Base-by-base conservation (phyloP, 2,329 filamentous ascomycete species). In the Chalaropsis thielavioides region DNA sequence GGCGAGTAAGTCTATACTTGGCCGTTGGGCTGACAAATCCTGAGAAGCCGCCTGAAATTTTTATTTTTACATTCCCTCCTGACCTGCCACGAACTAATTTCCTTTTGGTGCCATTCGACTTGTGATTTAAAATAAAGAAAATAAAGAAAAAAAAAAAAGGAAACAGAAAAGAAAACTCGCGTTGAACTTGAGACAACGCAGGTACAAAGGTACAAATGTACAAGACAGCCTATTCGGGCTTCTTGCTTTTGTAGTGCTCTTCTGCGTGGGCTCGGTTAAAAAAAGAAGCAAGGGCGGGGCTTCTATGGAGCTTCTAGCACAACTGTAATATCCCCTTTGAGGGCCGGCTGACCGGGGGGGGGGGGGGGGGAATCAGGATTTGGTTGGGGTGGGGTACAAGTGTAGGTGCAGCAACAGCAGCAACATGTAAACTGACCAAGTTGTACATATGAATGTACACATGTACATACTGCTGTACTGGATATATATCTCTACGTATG, bases 261-360 rank as follows among this genome's bases (percentile, higher is more conserved):
- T 40, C 58, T 61, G 7, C 40, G 19, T 4, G 10, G 31, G 19
- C 35, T 40, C 31, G 35, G 19, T 41, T 24, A 13, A 61, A 31
- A 24, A 31, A 24, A 24, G 19, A 61, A 61, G 40, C 38, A 44
- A 44, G 38, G 40, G 38, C 38, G n/a, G 13, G 40, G 40, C 22
- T 61, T 61, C 59, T 43, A 61, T 41, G 59, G 38, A 19, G 59
- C 59, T 61, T 61, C 59, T 61, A 61, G 59, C 59, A 43, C 59
- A 61, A 31, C 31, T 31, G 31, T 31, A 61, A 27, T 44, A 17
- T 61, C 59, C 5, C 24, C 27, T 54, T 54, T 54, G 31, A 31
- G 6, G 27, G 22, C 49, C 49, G 24, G 49, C 24, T 54, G 49
- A 54, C 49, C 24, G 40, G 40, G 11, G 22, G 22, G 15, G n/a